Percentiles rank a stretch among this genome's conserved stretches.
These are phyloP conservation scores for Solanum corneliomulleri DNA, from an alignment of 257 asterid species.

Conservation along the genomic window DNA sequence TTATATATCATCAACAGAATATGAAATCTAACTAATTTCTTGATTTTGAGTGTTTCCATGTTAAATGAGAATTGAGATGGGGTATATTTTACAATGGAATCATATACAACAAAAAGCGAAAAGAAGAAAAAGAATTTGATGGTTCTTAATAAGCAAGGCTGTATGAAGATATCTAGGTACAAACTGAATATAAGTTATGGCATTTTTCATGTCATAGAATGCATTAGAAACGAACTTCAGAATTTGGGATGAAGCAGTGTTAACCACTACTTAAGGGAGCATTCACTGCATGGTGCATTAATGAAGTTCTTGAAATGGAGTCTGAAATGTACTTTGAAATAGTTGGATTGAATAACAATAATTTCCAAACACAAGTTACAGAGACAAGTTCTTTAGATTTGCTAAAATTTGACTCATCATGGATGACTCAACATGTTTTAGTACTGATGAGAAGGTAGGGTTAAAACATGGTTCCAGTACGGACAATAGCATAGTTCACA, in stretches of 20 bases:
- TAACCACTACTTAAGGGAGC: background rate
- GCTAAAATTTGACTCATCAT: background rate
- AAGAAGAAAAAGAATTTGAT: background rate
- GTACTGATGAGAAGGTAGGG: background rate
- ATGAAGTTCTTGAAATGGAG: background rate
- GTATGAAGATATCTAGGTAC: background rate
- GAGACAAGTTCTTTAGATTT: background rate
- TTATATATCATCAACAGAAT: background rate
- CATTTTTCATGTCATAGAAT: background rate
- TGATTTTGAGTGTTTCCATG: background rate
- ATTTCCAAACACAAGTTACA: background rate
- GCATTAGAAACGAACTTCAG: background rate
- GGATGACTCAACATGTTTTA: background rate
- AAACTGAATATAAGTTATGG: background rate
- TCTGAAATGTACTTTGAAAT: background rate
- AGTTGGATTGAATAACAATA: background rate
- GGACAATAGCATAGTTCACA: slow-evolving; percentile 2
- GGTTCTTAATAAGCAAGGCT: background rate
- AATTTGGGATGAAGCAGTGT: background rate
- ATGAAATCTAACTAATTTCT: background rate
- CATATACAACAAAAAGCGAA: background rate
- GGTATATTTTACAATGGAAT: background rate
- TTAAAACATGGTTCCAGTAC: background rate
- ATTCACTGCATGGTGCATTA: background rate
- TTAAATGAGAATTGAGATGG: background rate